Base-by-base conservation (phyloP, 2,329 filamentous ascomycete genomes). In the Dothideomycetes sp. region DNA sequence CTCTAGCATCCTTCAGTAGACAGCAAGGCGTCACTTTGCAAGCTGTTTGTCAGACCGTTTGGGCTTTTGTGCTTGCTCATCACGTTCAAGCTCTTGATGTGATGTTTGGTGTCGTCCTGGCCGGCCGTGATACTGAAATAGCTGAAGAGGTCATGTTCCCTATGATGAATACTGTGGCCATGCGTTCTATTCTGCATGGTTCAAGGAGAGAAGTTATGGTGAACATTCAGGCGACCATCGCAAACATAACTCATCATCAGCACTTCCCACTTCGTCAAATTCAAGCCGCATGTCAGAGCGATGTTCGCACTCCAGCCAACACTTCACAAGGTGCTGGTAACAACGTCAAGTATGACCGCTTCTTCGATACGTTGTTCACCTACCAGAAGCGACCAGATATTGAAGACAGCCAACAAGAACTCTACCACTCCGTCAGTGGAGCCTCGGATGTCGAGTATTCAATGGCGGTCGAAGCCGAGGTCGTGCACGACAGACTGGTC, bases 141-240 rank as follows among this genome's bases (percentile, higher is more conserved):
- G 73, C 77, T 0, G 74, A 82, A 30, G 60, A 74, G 18, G 61
- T 89, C 10, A 69, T 88, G 54, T 95, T 94, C 52, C 89, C 88
- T 0, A 85, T 83, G 0, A 94, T 95, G 84, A 95, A 94, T 54
- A 94, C 88, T 0, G 78, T 94, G 0, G 75, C 82, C 0, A 68
- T 94, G 6, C 73, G 87, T 9, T 73, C 73, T 1, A 69, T 88
- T 3, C 57, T 94, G 2, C 82, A 91, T 51, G 84, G 84, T 2
- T 77, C 70, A 0, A 63, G 73, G 0, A 48, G 58, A 1, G 71
- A 78, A 1, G 79, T 93, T 62, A 62, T 94, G 19, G 69, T 66
- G 10, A 83, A 88, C 53, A 70, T 87, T 48, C 86, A 94, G 53
- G 73, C 79, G 2, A 80, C 74, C 45, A 74, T 84, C 59, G 67